These are phyloP conservation scores for Trametes sanguinea DNA, from an alignment of 768 basidiomycete genomes.

Conservation along the genomic window DNA sequence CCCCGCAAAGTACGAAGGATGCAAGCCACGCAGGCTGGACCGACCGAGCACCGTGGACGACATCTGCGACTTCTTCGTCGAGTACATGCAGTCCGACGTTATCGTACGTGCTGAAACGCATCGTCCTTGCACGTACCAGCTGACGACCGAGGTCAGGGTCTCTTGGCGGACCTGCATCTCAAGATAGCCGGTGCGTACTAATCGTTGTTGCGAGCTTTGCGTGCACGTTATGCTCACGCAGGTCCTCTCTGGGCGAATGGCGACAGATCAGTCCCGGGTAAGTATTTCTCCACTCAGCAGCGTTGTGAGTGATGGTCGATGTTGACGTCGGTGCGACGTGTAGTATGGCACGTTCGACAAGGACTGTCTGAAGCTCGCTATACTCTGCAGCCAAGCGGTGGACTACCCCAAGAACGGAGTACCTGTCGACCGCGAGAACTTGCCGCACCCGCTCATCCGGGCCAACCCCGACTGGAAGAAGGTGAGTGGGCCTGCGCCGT, in stretches of 20 bases:
- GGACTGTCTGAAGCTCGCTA: constrained; percentile 58
- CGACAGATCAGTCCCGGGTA: constrained; percentile 70
- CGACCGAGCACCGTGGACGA: constrained; percentile 62
- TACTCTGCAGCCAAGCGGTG: constrained; percentile 65
- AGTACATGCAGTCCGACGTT: constrained; percentile 83
- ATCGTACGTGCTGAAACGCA: constrained; percentile 47
- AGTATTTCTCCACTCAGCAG: neutral
- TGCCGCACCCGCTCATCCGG: constrained; percentile 59
- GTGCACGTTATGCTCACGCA: too few relatives aligned
- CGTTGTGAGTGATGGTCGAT: neutral
- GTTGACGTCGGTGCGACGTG: neutral
- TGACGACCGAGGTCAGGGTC: constrained; percentile 46
- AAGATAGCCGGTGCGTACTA: constrained; percentile 60
- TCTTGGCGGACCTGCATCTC: constrained; percentile 66
- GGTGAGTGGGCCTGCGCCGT: constrained; percentile 12
- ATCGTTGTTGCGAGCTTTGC: neutral
- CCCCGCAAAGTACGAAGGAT: constrained; percentile 54
- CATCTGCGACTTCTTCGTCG: constrained; percentile 77
- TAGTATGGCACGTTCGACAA: constrained; percentile 63
- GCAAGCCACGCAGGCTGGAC: constrained; percentile 22
- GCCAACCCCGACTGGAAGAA: constrained; percentile 82
- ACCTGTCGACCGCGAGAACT: constrained; percentile 48
- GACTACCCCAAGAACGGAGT: constrained; percentile 81
- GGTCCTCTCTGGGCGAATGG: too few relatives aligned
- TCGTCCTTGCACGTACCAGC: neutral